A percentile compares a stretch with the other conserved stretches of the same genome.
Conservation (phyloP, 2,329 filamentous ascomycete genomes). For the Aspergillus sp. region DNA sequence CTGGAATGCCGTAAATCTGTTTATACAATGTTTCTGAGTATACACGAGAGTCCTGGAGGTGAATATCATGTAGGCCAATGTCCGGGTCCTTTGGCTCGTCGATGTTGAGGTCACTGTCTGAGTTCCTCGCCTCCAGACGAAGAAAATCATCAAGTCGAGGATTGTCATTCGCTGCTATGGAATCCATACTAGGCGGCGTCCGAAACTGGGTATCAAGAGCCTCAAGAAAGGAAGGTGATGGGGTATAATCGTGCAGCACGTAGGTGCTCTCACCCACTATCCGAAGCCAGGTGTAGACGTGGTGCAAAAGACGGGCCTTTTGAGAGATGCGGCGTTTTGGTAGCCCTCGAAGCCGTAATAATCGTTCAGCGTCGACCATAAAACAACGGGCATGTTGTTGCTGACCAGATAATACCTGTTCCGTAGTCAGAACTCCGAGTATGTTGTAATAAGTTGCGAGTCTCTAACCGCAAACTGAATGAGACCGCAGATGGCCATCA, state of each 20-base stretch:
- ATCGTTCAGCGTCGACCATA: constrained; percentile 37
- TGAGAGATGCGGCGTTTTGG: constrained; percentile 35
- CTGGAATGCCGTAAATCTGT: constrained; percentile 43
- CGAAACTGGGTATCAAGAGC: constrained; percentile 13
- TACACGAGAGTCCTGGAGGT: constrained; percentile 35
- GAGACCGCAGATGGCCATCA: constrained; percentile 35
- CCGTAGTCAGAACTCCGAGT: too few species aligned
- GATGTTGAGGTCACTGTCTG: constrained; percentile 39
- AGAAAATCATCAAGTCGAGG: constrained; percentile 40
- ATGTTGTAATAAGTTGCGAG: too few species aligned
- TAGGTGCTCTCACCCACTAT: constrained; percentile 37
- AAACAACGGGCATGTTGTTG: constrained; percentile 34
- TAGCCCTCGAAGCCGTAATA: constrained; percentile 35
- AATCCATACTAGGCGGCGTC: neutral
- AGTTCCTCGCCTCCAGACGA: constrained; percentile 30
- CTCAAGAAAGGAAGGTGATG: constrained; percentile 20
- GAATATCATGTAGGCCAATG: constrained; percentile 37
- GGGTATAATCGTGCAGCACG: constrained; percentile 28
- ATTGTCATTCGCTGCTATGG: constrained; percentile 14
- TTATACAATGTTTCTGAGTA: constrained; percentile 36
- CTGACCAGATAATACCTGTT: constrained; percentile 25
- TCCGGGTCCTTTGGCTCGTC: constrained; percentile 35
- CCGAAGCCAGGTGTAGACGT: constrained; percentile 38
- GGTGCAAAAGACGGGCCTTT: constrained; percentile 38
- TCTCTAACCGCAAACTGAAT: constrained; percentile 31